These are phyloP conservation scores for Apostasia ramifera DNA, from an alignment of 106 monocot species.

Conservation along the genomic window DNA sequence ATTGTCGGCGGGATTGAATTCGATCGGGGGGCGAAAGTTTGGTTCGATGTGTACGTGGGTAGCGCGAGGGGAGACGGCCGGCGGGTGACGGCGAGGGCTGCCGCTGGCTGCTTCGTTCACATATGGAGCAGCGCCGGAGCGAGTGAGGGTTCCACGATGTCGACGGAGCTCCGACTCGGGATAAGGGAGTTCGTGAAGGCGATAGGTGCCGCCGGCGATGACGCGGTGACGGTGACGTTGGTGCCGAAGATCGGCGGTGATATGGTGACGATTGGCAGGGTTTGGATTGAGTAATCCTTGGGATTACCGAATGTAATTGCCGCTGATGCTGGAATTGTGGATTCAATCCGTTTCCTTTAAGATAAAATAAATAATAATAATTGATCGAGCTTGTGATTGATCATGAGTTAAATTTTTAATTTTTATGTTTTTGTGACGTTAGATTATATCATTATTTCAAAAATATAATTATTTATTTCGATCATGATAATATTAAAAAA, in stretches of 20 bases:
- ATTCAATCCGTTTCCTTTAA: too few species aligned
- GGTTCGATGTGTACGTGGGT: slow-evolving; percentile 49
- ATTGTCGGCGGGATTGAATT: slow-evolving; percentile 18
- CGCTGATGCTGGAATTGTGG: too few species aligned
- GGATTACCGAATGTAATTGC: too few species aligned
- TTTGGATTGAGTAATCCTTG: too few species aligned
- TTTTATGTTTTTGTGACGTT: too few species aligned
- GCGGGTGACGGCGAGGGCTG: slow-evolving; percentile 25
- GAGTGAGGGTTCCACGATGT: neutral
- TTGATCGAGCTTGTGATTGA: too few species aligned
- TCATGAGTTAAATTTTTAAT: too few species aligned
- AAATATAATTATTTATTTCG: too few species aligned
- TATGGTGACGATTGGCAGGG: neutral
- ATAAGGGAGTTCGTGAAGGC: slow-evolving; percentile 36
- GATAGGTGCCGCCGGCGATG: slow-evolving; percentile 23
- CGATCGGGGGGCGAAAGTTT: slow-evolving; percentile 10
- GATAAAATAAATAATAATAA: too few species aligned
- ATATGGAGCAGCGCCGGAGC: neutral
- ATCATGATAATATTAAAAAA: too few species aligned
- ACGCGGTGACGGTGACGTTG: slow-evolving; percentile 26
- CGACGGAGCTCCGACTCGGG: slow-evolving; percentile 20
- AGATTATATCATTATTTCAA: too few species aligned
- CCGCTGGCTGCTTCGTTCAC: slow-evolving; percentile 55
- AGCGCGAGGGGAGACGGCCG: neutral
- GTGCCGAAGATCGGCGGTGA: slow-evolving; percentile 21